Evolutionary conservation across 2,329 filamentous ascomycete genomes (phyloP).

Genomic region (Daldinia eschscholtzii): DNA sequence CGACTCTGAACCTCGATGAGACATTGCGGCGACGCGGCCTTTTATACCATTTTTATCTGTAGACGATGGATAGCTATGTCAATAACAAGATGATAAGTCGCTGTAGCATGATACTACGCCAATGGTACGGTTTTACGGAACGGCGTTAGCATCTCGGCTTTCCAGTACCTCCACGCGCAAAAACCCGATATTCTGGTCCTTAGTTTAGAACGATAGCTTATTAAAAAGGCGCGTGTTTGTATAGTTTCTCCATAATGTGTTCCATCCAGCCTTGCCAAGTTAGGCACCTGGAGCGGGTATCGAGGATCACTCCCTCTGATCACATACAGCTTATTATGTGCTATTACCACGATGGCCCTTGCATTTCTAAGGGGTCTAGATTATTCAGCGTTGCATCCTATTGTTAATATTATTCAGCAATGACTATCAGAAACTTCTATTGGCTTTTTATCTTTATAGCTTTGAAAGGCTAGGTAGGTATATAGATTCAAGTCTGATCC

Average conservation of each 20-base stretch:
- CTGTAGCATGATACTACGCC: constrained; percentile 12
- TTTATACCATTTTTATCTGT: background rate
- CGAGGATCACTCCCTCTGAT: background rate
- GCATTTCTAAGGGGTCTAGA: background rate
- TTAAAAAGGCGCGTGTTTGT: background rate
- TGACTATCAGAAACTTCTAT: background rate
- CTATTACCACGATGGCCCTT: background rate
- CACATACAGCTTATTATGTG: background rate
- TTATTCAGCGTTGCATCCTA: background rate
- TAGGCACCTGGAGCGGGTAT: background rate
- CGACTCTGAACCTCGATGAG: background rate
- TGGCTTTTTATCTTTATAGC: background rate
- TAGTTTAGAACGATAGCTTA: background rate
- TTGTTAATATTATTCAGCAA: background rate
- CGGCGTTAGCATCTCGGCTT: constrained; percentile 17
- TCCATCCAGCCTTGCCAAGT: background rate
- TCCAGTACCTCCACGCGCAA: background rate
- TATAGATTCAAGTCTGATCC: background rate
- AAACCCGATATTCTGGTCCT: constrained; percentile 4
- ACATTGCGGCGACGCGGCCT: background rate
- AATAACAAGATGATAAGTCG: background rate
- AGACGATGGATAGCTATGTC: background rate
- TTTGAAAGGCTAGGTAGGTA: background rate
- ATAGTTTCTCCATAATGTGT: background rate
- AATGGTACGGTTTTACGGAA: constrained; percentile 11